phyloP scores from a whole-genome alignment of 2,329 filamentous ascomycete species.

The Ceratocystis papillata region DNA sequence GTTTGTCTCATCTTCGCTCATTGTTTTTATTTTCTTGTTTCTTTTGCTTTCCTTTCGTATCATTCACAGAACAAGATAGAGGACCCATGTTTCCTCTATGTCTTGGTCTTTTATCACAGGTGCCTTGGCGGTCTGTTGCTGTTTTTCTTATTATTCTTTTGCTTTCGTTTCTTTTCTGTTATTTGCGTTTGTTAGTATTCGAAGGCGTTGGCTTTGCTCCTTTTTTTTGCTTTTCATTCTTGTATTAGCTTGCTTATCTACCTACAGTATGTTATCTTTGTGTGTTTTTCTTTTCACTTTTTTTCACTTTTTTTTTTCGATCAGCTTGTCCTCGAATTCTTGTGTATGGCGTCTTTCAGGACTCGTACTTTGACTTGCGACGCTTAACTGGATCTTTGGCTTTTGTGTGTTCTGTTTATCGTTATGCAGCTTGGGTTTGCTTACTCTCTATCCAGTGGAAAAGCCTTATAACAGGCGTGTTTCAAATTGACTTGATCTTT shows the following conservation, averaged over 20 bases:
- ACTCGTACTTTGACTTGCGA: not conserved
- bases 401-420: not conserved
- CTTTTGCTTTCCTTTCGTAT: not conserved
- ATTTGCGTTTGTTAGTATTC: not conserved
- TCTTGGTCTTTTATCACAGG: conserved; percentile 13
- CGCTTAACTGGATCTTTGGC: not conserved
- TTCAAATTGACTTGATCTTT: conserved; percentile 12
- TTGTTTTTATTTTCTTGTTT: conserved; percentile 9
- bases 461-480: conserved; percentile 5
- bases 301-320: not conserved
- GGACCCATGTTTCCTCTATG: not conserved
- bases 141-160: conserved; percentile 3
- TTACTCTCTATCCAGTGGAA: not conserved
- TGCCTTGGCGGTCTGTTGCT: not conserved
- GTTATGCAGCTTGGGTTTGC: not conserved
- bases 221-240: not conserved
- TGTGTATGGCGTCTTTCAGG: not conserved
- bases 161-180: not conserved
- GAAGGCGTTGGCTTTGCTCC: not conserved
- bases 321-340: not conserved
- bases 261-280: not conserved
- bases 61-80: conserved; percentile 10
- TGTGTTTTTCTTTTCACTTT: not conserved
- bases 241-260: too few relatives aligned
- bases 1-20: not conserved